phyloP scores from a whole-genome alignment of 257 asterid genomes.

The Nicotiana otophora region DNA sequence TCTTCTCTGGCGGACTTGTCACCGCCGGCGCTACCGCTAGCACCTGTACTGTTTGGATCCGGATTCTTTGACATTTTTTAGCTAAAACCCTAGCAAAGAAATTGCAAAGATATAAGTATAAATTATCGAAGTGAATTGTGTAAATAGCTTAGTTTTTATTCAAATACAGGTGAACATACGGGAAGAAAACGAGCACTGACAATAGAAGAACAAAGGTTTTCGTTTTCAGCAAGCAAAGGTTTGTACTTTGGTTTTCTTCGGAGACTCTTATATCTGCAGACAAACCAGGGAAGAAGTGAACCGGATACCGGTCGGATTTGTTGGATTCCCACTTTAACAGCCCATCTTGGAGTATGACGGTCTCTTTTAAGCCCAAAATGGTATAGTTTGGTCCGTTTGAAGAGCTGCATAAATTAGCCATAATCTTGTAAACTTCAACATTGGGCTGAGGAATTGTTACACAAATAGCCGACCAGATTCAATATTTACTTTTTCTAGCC shows the following conservation, averaged over 20 bases:
- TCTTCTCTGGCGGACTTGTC: conserved; percentile 40
- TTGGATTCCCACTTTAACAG: not conserved
- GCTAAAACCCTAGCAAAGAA: conserved; percentile 28
- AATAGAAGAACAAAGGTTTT: conserved; percentile 1
- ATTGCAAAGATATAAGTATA: not conserved
- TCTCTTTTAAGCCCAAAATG: not conserved
- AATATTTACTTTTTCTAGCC: too few relatives aligned
- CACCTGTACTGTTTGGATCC: conserved; percentile 46
- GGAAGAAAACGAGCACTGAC: not conserved
- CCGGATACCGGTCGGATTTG: not conserved
- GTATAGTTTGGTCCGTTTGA: not conserved
- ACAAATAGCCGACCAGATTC: too few relatives aligned
- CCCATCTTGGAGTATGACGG: not conserved
- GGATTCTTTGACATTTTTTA: conserved; percentile 16
- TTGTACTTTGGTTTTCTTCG: not conserved
- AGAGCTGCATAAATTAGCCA: not conserved
- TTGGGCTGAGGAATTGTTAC: too few relatives aligned
- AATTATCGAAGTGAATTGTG: not conserved
- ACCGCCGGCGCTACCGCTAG: conserved; percentile 38
- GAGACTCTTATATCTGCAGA: not conserved
- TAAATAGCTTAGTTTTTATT: not conserved
- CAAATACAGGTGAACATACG: not conserved
- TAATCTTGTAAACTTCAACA: not conserved
- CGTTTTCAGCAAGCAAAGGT: conserved; percentile 12
- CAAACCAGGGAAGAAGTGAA: not conserved